Evolutionary conservation across 495 filamentous ascomycete species (phyloP).

Genomic region (Penicillium ochrochloron): DNA sequence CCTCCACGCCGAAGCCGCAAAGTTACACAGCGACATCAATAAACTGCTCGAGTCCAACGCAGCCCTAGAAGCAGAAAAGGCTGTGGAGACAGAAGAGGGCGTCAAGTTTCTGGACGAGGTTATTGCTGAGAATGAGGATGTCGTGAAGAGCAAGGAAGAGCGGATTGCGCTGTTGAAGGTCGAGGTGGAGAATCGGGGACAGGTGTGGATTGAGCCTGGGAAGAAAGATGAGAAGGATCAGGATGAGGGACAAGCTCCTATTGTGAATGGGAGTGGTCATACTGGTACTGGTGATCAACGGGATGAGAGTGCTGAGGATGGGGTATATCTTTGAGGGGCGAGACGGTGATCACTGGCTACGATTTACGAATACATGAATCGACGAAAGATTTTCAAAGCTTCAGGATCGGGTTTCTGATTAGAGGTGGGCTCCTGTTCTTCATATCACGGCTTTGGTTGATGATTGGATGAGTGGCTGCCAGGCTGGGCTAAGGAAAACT

Average conservation of each 20-base stretch:
- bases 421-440: neutral
- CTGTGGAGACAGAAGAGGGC: conserved; percentile 67
- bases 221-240: conserved; percentile 24
- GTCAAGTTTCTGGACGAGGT: conserved; percentile 56
- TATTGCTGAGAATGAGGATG: conserved; percentile 70
- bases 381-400: neutral
- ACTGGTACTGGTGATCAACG: conserved; percentile 30
- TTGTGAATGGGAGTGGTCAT: conserved; percentile 34
- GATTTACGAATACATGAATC: conserved; percentile 2
- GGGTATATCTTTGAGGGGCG: conserved; percentile 64
- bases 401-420: neutral
- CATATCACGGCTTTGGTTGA: neutral
- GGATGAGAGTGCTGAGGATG: conserved; percentile 51
- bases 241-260: conserved; percentile 18
- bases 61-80: conserved; percentile 48
- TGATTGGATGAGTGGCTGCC: neutral
- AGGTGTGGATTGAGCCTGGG: conserved; percentile 66
- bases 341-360: neutral
- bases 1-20: conserved; percentile 79
- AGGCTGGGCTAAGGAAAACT: neutral
- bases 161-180: conserved; percentile 67
- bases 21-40: conserved; percentile 79
- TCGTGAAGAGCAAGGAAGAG: conserved; percentile 74
- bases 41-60: conserved; percentile 63
- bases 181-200: conserved; percentile 78